Evolutionary conservation across 1,284 basidiomycete genomes (phyloP).

Genomic region (Trametes pubescens): DNA sequence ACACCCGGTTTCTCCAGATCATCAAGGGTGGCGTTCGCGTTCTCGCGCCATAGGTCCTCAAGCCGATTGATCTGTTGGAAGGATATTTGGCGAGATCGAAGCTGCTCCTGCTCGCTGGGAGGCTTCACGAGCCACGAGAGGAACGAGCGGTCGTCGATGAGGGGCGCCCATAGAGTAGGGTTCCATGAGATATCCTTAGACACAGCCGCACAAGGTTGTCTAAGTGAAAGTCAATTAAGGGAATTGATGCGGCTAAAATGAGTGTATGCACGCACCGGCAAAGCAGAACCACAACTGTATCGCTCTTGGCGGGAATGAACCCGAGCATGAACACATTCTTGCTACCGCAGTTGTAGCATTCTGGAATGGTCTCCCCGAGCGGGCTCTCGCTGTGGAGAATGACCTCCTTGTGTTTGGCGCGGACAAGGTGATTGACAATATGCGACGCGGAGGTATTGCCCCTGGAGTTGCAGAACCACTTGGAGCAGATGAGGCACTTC

Average conservation of each 20-base stretch:
- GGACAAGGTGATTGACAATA: slow-evolving; percentile 98
- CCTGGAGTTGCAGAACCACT: slow-evolving; percentile 99
- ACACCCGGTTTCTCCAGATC: slow-evolving; percentile 97
- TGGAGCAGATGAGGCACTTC: slow-evolving; percentile 94
- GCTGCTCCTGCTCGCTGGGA: slow-evolving; percentile 94
- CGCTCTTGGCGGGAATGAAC: slow-evolving; percentile 99
- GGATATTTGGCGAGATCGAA: slow-evolving; percentile 94
- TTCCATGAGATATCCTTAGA: slow-evolving; percentile 99
- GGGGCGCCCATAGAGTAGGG: slow-evolving; percentile 95
- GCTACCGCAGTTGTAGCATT: slow-evolving; percentile 99
- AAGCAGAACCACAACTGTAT: slow-evolving; percentile 98
- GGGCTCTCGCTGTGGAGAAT: slow-evolving; percentile 95
- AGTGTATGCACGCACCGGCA: slow-evolving; percentile 75
- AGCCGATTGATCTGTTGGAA: slow-evolving; percentile 97
- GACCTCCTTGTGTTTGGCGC: slow-evolving; percentile 99
- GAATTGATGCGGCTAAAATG: not conserved
- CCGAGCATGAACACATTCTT: slow-evolving; percentile 99
- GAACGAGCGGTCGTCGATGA: slow-evolving; percentile 98
- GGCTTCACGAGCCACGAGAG: slow-evolving; percentile 99
- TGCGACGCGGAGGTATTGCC: slow-evolving; percentile 98
- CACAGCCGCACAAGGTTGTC: slow-evolving; percentile 97
- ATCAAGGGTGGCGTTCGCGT: slow-evolving; percentile 92
- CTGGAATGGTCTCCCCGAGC: slow-evolving; percentile 96
- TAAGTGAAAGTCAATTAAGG: slow-evolving; percentile 42
- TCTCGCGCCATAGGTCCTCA: slow-evolving; percentile 98